These are phyloP conservation scores for Funneliformis mosseae DNA, from an alignment of 192 early-diverging fungal genomes.

Conservation along the genomic window DNA sequence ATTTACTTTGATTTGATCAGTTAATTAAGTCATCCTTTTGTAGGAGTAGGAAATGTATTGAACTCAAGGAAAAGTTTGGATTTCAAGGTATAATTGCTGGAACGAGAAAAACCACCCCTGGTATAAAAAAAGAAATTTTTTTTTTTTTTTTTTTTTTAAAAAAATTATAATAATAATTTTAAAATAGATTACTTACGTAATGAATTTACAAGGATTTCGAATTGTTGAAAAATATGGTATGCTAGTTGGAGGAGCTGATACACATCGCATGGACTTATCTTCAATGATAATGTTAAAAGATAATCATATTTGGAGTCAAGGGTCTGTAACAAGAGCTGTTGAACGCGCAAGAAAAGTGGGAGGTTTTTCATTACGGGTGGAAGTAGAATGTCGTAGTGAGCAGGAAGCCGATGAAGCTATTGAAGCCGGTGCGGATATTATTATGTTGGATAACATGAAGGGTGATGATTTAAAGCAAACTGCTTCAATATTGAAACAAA, in stretches of 20 bases:
- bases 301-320: slow-evolving; percentile 95
- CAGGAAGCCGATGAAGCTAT: slow-evolving; percentile 96
- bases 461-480: slow-evolving; percentile 65
- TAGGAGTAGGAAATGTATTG: slow-evolving; percentile 57
- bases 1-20: not conserved
- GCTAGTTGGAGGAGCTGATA: slow-evolving; percentile 95
- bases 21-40: not conserved
- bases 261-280: slow-evolving; percentile 95
- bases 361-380: slow-evolving; percentile 94
- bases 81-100: slow-evolving; percentile 91
- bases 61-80: slow-evolving; percentile 66
- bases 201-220: slow-evolving; percentile 74
- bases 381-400: slow-evolving; percentile 94
- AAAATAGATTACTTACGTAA: not conserved
- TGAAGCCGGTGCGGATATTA: slow-evolving; percentile 91
- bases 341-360: slow-evolving; percentile 75
- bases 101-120: slow-evolving; percentile 97
- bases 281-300: slow-evolving; percentile 99
- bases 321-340: slow-evolving; percentile 93
- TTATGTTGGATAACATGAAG: slow-evolving; percentile 97
- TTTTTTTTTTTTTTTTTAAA: too few species aligned
- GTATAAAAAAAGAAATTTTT: too few species aligned
- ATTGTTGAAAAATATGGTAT: slow-evolving; percentile 98
- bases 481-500: slow-evolving; percentile 75
- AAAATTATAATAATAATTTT: not conserved